These are phyloP conservation scores for Aspergillus sp. DNA, from an alignment of 2,329 filamentous ascomycete species.

Conservation along the genomic window DNA sequence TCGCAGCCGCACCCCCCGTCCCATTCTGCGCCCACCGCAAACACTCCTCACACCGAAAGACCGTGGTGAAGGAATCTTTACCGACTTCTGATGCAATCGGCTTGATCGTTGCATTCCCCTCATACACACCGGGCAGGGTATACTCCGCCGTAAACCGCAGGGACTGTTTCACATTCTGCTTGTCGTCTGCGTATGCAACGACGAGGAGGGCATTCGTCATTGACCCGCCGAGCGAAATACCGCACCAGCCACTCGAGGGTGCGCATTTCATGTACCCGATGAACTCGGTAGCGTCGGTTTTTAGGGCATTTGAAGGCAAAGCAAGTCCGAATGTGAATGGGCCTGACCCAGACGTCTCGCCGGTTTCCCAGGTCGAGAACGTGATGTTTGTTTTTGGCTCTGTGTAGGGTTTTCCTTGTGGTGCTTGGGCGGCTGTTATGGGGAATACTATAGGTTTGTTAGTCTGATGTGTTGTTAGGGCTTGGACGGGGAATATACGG, in stretches of 20 bases:
- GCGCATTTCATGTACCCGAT: constrained; percentile 53
- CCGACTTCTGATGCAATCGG: constrained; percentile 60
- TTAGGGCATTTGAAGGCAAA: constrained; percentile 51
- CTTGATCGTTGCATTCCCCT: constrained; percentile 61
- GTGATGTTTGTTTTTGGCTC: constrained; percentile 53
- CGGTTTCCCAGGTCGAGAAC: constrained; percentile 53
- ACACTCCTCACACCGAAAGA: constrained; percentile 65
- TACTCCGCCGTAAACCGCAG: constrained; percentile 62
- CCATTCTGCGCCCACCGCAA: constrained; percentile 55
- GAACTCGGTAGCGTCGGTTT: constrained; percentile 54
- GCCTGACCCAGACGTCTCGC: constrained; percentile 43
- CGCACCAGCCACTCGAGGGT: constrained; percentile 58
- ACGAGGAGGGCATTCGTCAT: constrained; percentile 62
- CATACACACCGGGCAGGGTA: constrained; percentile 58
- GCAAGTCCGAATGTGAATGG: constrained; percentile 55
- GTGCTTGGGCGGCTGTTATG: neutral
- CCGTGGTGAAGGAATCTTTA: constrained; percentile 58
- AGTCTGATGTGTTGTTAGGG: too few species aligned
- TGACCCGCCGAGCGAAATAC: constrained; percentile 55
- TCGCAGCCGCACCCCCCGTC: constrained; percentile 45
- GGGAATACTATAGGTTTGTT: too few species aligned
- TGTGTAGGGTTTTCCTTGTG: constrained; percentile 32
- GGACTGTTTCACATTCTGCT: constrained; percentile 53
- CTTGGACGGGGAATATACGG: too few species aligned
- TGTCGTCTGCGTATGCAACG: constrained; percentile 58